A percentile compares a stretch with the other conserved stretches of the same genome.
Conservation (phyloP, 805 yeast genomes). For the Saccharomyces mikatae region DNA sequence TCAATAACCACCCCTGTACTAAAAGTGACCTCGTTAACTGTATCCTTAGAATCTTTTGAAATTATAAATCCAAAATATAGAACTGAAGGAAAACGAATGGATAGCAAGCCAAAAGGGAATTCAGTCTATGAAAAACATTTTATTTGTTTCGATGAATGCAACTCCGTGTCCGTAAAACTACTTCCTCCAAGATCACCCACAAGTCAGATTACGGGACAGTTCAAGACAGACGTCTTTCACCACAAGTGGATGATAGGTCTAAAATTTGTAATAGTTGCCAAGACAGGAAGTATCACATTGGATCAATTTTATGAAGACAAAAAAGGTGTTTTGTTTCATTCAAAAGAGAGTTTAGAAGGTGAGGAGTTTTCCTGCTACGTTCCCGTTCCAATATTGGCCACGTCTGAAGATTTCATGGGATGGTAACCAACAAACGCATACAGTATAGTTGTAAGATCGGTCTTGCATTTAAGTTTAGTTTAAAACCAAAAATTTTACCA, state of each 20-base stretch:
- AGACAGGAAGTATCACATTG: conserved; percentile 12
- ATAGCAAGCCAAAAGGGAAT: conserved; percentile 13
- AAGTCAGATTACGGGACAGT: conserved; percentile 32
- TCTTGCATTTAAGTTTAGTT: too few species aligned
- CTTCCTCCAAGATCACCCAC: conserved; percentile 30
- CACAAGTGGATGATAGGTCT: conserved; percentile 33
- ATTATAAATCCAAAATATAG: conserved; percentile 28
- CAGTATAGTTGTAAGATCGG: background rate
- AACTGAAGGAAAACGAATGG: conserved; percentile 6
- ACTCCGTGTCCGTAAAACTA: conserved; percentile 24
- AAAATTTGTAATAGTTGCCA: conserved; percentile 30
- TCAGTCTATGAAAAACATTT: conserved; percentile 28
- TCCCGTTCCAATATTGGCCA: conserved; percentile 40
- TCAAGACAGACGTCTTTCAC: conserved; percentile 35
- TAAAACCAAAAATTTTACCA: too few species aligned
- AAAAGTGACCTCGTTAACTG: conserved; percentile 35
- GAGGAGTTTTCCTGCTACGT: conserved; percentile 37
- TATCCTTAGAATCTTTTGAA: conserved; percentile 32
- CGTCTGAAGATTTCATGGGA: conserved; percentile 42
- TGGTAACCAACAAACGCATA: conserved; percentile 20
- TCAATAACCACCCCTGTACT: conserved; percentile 13
- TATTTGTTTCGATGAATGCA: conserved; percentile 24
- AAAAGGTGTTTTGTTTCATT: conserved; percentile 30
- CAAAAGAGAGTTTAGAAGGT: conserved; percentile 32
- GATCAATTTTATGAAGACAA: conserved; percentile 30